phyloP scores from a whole-genome alignment of 495 filamentous ascomycete genomes.

The Podospora sp. region DNA sequence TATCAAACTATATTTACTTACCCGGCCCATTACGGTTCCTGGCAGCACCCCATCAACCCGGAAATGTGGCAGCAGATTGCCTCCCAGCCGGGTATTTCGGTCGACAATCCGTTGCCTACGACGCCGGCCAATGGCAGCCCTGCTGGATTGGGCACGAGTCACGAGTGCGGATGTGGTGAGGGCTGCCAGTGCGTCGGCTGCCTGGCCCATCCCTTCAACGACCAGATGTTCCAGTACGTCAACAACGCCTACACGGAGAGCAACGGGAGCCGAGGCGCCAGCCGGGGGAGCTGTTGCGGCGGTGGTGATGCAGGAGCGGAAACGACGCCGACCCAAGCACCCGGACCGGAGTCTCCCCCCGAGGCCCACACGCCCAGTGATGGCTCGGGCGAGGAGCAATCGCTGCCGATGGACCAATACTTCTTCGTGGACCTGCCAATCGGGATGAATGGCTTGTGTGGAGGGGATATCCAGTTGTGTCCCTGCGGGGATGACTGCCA shows the following conservation, averaged over 20 bases:
- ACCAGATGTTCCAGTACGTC: slow-evolving; percentile 67
- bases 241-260: slow-evolving; percentile 16
- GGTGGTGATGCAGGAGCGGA: slow-evolving; percentile 17
- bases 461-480: slow-evolving; percentile 44
- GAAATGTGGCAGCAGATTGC: slow-evolving; percentile 39
- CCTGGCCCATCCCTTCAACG: slow-evolving; percentile 70
- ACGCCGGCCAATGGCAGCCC: slow-evolving; percentile 22
- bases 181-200: slow-evolving; percentile 72
- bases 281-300: not conserved
- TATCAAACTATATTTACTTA: slow-evolving; percentile 40
- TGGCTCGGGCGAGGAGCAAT: slow-evolving; percentile 49
- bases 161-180: slow-evolving; percentile 67
- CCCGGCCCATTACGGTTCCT: slow-evolving; percentile 46
- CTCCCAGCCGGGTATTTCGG: slow-evolving; percentile 26
- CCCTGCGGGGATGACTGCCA: slow-evolving; percentile 57
- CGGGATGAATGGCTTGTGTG: slow-evolving; percentile 32
- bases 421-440: slow-evolving; percentile 54
- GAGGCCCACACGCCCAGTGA: slow-evolving; percentile 42
- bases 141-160: slow-evolving; percentile 34
- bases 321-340: not conserved
- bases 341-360: slow-evolving; percentile 24
- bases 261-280: not conserved
- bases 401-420: slow-evolving; percentile 47
- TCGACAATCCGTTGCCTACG: slow-evolving; percentile 3
- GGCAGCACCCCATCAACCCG: slow-evolving; percentile 46